Conservation (phyloP, 2,329 filamentous ascomycete genomes). For the Fusarium pseudoanthophilum region DNA sequence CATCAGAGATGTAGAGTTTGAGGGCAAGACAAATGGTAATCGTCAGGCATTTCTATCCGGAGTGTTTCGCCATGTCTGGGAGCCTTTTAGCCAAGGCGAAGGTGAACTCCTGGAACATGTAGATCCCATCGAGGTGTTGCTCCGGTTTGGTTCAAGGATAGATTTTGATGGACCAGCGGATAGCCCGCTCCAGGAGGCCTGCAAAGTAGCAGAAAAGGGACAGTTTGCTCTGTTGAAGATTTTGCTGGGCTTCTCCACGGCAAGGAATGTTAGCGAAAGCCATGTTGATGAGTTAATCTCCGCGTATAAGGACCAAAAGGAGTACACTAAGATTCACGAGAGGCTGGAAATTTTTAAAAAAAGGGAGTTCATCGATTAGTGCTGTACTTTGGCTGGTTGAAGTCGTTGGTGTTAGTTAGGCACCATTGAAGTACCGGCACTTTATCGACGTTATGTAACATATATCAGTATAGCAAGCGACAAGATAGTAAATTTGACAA, state of each 20-base stretch:
- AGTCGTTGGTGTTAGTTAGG: background rate
- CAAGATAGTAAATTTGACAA: background rate
- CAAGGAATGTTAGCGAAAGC: background rate
- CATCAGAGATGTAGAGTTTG: background rate
- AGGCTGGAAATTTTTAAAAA: background rate
- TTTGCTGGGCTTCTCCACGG: background rate
- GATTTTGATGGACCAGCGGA: background rate
- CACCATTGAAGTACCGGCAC: background rate
- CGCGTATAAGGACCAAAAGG: background rate
- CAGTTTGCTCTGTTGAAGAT: background rate
- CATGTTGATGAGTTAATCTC: background rate
- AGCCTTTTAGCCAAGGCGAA: background rate
- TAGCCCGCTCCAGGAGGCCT: conserved; percentile 11
- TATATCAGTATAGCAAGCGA: too few species aligned
- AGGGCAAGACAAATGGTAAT: background rate
- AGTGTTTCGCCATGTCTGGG: conserved; percentile 1
- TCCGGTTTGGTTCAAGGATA: conserved; percentile 6
- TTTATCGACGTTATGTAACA: background rate
- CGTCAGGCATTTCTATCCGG: conserved; percentile 10
- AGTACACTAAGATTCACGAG: background rate
- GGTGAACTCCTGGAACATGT: background rate
- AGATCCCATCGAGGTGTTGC: conserved; percentile 1
- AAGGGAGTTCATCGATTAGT: background rate
- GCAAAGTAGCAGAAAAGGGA: background rate
- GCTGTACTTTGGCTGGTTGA: background rate